Evolutionary conservation across 1,139 yeast species (phyloP).

Genomic region (Protomyces lactucae-debilis): DNA sequence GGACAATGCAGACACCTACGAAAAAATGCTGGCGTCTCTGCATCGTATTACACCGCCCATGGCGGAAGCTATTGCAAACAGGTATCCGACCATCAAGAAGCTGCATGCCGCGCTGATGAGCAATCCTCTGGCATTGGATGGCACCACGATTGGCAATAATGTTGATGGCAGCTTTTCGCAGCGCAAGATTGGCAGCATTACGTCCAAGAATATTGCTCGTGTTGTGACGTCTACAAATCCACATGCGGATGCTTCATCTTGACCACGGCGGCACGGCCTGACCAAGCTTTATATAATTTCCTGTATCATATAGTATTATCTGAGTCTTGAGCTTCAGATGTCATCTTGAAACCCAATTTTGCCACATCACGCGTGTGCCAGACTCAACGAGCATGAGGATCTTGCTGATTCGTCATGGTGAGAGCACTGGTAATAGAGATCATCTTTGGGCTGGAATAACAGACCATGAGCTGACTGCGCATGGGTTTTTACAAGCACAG

Average conservation of each 20-base stretch:
- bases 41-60: constrained; percentile 31
- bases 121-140: constrained; percentile 10
- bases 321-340: neutral
- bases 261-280: neutral
- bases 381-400: neutral
- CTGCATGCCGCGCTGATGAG: constrained; percentile 3
- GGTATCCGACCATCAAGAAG: constrained; percentile 21
- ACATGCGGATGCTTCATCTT: neutral
- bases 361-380: too few relatives aligned
- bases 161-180: constrained; percentile 5
- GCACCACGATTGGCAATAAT: constrained; percentile 6
- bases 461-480: constrained; percentile 19
- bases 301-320: too few relatives aligned
- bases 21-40: constrained; percentile 29
- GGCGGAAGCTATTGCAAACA: constrained; percentile 28
- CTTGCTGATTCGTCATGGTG: constrained; percentile 22
- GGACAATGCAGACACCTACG: constrained; percentile 30
- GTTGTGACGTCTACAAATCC: neutral
- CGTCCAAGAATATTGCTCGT: neutral
- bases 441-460: constrained; percentile 25
- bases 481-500: constrained; percentile 16
- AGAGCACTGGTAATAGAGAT: constrained; percentile 21
- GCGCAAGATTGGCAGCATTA: neutral
- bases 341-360: too few relatives aligned
- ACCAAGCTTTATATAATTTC: neutral